These are phyloP conservation scores for Rhodotorula graminis DNA, from an alignment of 768 basidiomycete genomes.

Conservation along the genomic window DNA sequence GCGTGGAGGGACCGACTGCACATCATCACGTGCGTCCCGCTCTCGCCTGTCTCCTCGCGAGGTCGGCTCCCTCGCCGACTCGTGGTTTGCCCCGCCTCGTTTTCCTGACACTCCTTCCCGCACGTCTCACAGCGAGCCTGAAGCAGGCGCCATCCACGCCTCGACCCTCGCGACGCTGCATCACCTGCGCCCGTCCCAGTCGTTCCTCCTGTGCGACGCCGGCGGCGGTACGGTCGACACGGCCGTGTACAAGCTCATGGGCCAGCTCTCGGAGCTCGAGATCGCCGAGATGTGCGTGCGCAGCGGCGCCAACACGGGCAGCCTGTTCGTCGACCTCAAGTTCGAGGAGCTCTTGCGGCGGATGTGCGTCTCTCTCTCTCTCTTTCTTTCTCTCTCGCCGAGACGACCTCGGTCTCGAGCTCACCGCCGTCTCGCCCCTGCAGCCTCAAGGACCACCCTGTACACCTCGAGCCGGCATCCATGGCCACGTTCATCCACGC, in stretches of 20 bases:
- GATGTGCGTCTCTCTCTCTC: conserved; percentile 46
- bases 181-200: conserved; percentile 70
- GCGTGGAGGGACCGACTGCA: conserved; percentile 73
- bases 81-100: not conserved
- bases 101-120: not conserved
- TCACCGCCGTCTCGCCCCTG: not conserved
- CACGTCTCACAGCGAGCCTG: conserved; percentile 54
- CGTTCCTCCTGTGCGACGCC: conserved; percentile 85
- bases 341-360: conserved; percentile 76
- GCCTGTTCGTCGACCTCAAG: conserved; percentile 77
- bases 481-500: conserved; percentile 28
- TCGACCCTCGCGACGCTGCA: conserved; percentile 74
- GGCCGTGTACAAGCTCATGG: conserved; percentile 62
- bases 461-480: conserved; percentile 72
- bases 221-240: conserved; percentile 72
- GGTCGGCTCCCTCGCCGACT: no score
- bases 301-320: conserved; percentile 80
- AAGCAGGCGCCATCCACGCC: conserved; percentile 88
- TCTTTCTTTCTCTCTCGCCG: not conserved
- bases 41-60: not conserved
- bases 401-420: not conserved
- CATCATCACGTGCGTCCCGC: conserved; percentile 62
- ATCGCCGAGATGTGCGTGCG: conserved; percentile 85
- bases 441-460: conserved; percentile 72
- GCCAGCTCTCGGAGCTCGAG: conserved; percentile 70